Evolutionary conservation across 163 green algal species (phyloP).

Genomic region (Prototheca stagnorum): DNA sequence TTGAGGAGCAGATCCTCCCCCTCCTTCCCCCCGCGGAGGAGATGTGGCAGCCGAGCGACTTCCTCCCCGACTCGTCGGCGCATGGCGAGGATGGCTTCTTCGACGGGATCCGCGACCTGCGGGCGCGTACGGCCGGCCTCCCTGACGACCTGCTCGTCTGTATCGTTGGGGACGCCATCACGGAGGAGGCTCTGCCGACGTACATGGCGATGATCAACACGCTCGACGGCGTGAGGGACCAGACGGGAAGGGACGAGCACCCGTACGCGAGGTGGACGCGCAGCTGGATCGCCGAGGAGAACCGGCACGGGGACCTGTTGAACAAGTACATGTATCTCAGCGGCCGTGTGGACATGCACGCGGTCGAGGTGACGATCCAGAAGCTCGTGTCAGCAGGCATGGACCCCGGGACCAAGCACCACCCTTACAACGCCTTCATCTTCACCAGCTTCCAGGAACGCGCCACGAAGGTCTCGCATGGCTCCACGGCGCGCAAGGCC

Average conservation of each 20-base stretch:
- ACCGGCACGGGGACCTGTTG: constrained; percentile 90
- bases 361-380: constrained; percentile 92
- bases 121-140: constrained; percentile 34
- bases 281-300: constrained; percentile 87
- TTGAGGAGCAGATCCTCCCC: constrained; percentile 43
- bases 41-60: constrained; percentile 92
- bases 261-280: constrained; percentile 72
- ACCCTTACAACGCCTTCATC: constrained; percentile 94
- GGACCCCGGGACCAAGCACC: constrained; percentile 98
- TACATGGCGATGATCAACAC: constrained; percentile 99
- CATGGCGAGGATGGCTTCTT: constrained; percentile 70
- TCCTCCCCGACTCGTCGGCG: constrained; percentile 62
- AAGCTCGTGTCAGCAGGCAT: constrained; percentile 90
- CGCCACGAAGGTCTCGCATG: constrained; percentile 91
- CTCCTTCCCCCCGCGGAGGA: constrained; percentile 48
- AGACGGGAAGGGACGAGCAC: constrained; percentile 41
- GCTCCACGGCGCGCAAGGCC: constrained; percentile 76
- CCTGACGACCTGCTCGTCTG: constrained; percentile 92
- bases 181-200: constrained; percentile 88
- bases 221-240: constrained; percentile 78
- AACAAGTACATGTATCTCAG: constrained; percentile 76
- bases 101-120: constrained; percentile 72
- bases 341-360: constrained; percentile 72
- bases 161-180: constrained; percentile 95
- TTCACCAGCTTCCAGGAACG: constrained; percentile 98